phyloP scores from a whole-genome alignment of 177 flowering plant species.

The Tripterygium wilfordii region DNA sequence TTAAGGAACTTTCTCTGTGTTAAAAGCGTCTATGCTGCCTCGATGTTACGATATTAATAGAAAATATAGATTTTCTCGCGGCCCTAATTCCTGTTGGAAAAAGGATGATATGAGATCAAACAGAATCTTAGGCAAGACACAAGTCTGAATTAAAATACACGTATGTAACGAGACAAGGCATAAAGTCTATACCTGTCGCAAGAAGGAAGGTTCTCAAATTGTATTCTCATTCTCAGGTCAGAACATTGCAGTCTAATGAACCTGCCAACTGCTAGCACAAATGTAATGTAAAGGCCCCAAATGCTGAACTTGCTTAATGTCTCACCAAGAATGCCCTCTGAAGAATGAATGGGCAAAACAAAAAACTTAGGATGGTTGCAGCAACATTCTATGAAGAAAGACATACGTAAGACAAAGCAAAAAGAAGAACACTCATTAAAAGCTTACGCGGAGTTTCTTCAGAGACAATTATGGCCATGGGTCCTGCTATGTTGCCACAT shows the following conservation, averaged over 20 bases:
- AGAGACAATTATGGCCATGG: conserved; percentile 80
- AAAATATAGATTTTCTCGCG: no score
- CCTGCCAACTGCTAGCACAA: conserved; percentile 96
- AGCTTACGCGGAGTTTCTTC: conserved; percentile 99
- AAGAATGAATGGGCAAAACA: conserved; percentile 3
- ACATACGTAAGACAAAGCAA: no score
- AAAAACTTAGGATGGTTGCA: neutral
- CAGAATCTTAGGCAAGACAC: no score
- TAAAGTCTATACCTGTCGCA: conserved; percentile 70
- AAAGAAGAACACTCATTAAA: no score
- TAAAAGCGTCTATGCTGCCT: no score
- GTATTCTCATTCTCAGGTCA: conserved; percentile 96
- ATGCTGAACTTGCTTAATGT: conserved; percentile 99
- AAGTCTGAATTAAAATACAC: no score
- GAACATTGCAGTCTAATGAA: conserved; percentile 95
- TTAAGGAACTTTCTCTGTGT: no score
- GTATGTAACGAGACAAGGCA: no score
- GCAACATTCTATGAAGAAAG: conserved; percentile 7
- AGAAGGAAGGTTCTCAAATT: conserved; percentile 92
- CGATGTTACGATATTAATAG: no score
- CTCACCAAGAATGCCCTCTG: conserved; percentile 96
- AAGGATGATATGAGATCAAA: no score
- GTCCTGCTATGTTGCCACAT: conserved; percentile 76
- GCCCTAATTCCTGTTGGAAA: no score
- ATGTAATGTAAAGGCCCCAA: conserved; percentile 96